A percentile compares a stretch with the other conserved stretches of the same genome.
Evolutionary conservation across 2,329 filamentous ascomycete species (phyloP).

Genomic region (Hirsutella rhossiliensis): DNA sequence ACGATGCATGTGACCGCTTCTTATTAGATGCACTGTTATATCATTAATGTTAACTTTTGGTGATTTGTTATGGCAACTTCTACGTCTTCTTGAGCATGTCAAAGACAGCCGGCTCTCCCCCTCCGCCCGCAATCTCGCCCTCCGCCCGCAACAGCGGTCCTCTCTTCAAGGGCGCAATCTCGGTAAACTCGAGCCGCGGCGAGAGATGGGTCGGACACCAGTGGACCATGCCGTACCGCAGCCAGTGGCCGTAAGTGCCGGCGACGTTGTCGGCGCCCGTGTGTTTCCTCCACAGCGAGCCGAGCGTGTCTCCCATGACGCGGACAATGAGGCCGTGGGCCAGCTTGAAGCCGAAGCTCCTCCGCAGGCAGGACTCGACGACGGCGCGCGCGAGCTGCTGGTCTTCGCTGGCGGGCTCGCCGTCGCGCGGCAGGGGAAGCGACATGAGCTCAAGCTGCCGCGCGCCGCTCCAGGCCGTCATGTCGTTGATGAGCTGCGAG

Average conservation of each 20-base stretch:
- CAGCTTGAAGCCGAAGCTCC: conserved; percentile 43
- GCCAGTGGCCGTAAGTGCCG: conserved; percentile 42
- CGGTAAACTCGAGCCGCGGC: conserved; percentile 17
- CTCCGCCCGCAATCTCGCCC: too few relatives aligned
- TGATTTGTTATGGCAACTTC: too few relatives aligned
- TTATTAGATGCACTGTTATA: too few relatives aligned
- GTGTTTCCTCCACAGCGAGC: conserved; percentile 39
- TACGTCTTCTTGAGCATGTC: too few relatives aligned
- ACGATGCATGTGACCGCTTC: too few relatives aligned
- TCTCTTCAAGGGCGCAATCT: conserved; percentile 24
- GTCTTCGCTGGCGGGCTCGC: conserved; percentile 21
- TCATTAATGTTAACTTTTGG: too few relatives aligned
- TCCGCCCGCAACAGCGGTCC: conserved; percentile 13
- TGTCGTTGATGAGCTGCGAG: conserved; percentile 38
- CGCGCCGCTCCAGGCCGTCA: conserved; percentile 37
- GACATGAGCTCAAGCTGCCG: conserved; percentile 38
- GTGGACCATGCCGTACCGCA: conserved; percentile 35
- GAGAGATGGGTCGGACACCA: conserved; percentile 32
- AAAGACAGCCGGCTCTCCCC: too few relatives aligned
- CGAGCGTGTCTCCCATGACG: conserved; percentile 36
- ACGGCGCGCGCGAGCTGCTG: conserved; percentile 36
- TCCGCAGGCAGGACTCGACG: conserved; percentile 35
- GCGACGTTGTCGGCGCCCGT: conserved; percentile 33
- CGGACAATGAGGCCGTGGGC: conserved; percentile 40
- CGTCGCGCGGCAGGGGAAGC: conserved; percentile 17